A percentile compares a stretch with the other conserved stretches of the same genome.
Conservation (phyloP, 2,329 filamentous ascomycete genomes). For the Aspergillus calidoustus region DNA sequence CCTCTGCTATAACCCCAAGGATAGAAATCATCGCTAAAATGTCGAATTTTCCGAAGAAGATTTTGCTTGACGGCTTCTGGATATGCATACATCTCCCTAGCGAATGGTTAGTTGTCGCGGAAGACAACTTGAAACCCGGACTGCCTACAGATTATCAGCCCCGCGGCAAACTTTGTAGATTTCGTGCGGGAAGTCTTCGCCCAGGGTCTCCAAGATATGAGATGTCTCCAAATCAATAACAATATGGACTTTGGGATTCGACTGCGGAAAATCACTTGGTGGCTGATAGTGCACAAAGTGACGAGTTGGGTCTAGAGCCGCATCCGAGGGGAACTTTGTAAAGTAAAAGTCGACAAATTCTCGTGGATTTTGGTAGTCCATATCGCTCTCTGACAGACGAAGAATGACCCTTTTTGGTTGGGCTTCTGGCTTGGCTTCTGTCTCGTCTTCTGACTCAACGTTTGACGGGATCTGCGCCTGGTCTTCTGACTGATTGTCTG, state of each 20-base stretch:
- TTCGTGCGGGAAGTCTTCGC: background rate
- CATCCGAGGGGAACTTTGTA: constrained; percentile 4
- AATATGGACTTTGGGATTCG: constrained; percentile 8
- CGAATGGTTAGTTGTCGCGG: background rate
- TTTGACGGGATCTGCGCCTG: too few relatives aligned
- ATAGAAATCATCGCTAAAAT: constrained; percentile 1
- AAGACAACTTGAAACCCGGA: background rate
- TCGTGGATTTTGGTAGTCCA: constrained; percentile 1
- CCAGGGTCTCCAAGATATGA: background rate
- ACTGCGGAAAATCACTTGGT: constrained; percentile 4
- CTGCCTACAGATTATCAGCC: background rate
- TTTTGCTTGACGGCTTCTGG: background rate
- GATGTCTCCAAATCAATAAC: constrained; percentile 6
- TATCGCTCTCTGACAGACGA: background rate
- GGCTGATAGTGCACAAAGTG: constrained; percentile 13
- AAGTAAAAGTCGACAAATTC: constrained; percentile 10
- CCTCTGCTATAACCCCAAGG: constrained; percentile 2
- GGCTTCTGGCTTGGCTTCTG: background rate
- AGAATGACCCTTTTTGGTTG: constrained; percentile 7
- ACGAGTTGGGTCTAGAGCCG: background rate
- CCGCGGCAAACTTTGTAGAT: background rate
- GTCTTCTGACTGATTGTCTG: too few relatives aligned
- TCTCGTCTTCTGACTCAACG: too few relatives aligned
- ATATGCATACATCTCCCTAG: constrained; percentile 8
- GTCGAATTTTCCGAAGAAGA: background rate